Conservation (phyloP, 805 yeast species). For the Metschnikowia baotianmanensis region DNA sequence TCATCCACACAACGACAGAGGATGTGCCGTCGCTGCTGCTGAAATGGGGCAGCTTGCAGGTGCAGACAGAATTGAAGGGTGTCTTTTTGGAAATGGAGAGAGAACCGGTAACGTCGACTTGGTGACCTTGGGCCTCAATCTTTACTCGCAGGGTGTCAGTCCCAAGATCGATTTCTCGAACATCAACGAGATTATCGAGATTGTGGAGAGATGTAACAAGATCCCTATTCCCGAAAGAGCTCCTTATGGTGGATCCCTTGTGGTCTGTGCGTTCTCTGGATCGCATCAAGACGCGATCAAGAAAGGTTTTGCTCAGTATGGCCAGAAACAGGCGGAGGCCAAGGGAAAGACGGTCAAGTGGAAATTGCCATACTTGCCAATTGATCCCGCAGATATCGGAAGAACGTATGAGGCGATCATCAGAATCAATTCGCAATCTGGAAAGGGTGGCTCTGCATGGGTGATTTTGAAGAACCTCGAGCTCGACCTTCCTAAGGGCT, state of each 20-base stretch:
- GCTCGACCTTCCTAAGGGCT: constrained; percentile 76
- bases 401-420: constrained; percentile 91
- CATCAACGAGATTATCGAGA: constrained; percentile 60
- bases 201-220: constrained; percentile 77
- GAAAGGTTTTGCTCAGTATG: constrained; percentile 64
- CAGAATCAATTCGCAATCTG: constrained; percentile 83
- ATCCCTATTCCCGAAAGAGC: constrained; percentile 77
- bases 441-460: constrained; percentile 92
- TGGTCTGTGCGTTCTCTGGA: constrained; percentile 80
- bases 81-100: constrained; percentile 83
- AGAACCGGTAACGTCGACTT: constrained; percentile 85
- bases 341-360: constrained; percentile 46
- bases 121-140: constrained; percentile 72
- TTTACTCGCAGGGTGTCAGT: constrained; percentile 74
- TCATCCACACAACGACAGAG: constrained; percentile 84
- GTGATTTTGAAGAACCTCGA: constrained; percentile 72
- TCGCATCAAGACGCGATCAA: constrained; percentile 90
- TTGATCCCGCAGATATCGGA: constrained; percentile 83
- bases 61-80: constrained; percentile 86
- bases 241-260: constrained; percentile 80
- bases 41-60: constrained; percentile 82
- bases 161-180: constrained; percentile 74
- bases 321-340: constrained; percentile 35
- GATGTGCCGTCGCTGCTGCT: constrained; percentile 87
- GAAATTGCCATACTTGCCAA: constrained; percentile 79